Base-by-base conservation (phyloP, 2,329 filamentous ascomycete species). In the Aspergillus hortae region DNA sequence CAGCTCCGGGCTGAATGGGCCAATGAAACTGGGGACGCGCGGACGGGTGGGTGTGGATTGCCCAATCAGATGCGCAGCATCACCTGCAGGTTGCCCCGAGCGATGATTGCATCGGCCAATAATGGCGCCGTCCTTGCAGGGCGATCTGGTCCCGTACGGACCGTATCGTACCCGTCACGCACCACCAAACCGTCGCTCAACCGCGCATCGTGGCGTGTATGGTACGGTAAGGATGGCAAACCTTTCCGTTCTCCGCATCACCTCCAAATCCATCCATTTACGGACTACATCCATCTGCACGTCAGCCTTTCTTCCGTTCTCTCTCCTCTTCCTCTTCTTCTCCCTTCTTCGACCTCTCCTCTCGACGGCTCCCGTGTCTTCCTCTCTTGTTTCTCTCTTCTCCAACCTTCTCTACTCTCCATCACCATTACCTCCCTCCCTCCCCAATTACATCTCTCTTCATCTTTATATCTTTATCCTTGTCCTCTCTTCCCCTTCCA, bases 121-220 rank as follows among this genome's bases (percentile, higher is more conserved):
- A 54, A 58, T 57, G 53, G 30, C n/a, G 14, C 40, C 46, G 43
- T 54, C 58, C 55, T 61, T 58, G 51, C 56, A 46, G 56, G 51
- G 40, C 55, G 55, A 58, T 58, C 58, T 56, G 56, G 59, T 60
- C 51, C n/a, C 27, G 51, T 61, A 59, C 48, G 48, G 51, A 57
- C 56, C 46, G 59, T 60, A 52, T 19, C 33, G 53, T 61, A 59
- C 49, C 46, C 53, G 60, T 56, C 46, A 14, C 27, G 27, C 48
- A 43, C 43, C 35, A 23, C 23, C 11, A 35, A n/a, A 47, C 44
- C 35, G 46, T 42, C 7, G 36, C 46, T 45, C 36, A 55, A 45
- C 25, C 11, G 14, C 33, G 25, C 25, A 38, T n/a, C 36, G 12
- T 33, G 25, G 19, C 11, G 15, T 30, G 51, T 59, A 59, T 35